Percentiles rank a stretch among this genome's conserved stretches.
phyloP scores from a whole-genome alignment of 2,329 filamentous ascomycete species.

The Blastomyces gilchristii region DNA sequence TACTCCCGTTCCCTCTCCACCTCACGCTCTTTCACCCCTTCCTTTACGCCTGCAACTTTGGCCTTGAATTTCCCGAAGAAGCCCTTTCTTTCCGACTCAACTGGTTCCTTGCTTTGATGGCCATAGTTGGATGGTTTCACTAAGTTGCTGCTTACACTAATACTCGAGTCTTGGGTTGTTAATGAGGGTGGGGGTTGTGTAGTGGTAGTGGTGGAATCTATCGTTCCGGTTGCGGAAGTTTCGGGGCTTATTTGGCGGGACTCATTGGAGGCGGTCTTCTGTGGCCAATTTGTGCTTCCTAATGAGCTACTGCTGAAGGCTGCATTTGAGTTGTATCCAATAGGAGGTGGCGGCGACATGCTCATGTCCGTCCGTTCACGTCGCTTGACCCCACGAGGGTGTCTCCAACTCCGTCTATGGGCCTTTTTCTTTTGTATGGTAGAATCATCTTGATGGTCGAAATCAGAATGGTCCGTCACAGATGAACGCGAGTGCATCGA shows the following conservation, averaged over 20 bases:
- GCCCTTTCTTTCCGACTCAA: slow-evolving; percentile 47
- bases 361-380: slow-evolving; percentile 43
- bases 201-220: slow-evolving; percentile 14
- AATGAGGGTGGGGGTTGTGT: slow-evolving; percentile 17
- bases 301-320: slow-evolving; percentile 59
- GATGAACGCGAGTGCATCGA: slow-evolving; percentile 63
- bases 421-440: slow-evolving; percentile 50
- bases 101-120: slow-evolving; percentile 20
- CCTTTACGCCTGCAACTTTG: slow-evolving; percentile 46
- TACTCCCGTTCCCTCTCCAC: slow-evolving; percentile 46
- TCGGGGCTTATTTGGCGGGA: slow-evolving; percentile 32
- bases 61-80: slow-evolving; percentile 56
- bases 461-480: slow-evolving; percentile 70
- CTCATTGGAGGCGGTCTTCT: slow-evolving; percentile 38
- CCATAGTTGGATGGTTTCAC: slow-evolving; percentile 14
- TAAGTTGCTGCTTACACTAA: slow-evolving; percentile 29
- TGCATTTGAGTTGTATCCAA: slow-evolving; percentile 55
- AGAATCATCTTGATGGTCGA: slow-evolving; percentile 60
- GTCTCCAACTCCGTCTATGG: slow-evolving; percentile 63
- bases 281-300: slow-evolving; percentile 46
- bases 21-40: slow-evolving; percentile 47
- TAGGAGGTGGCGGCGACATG: slow-evolving; percentile 38
- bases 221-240: slow-evolving; percentile 16
- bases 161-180: slow-evolving; percentile 30
- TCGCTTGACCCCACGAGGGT: slow-evolving; percentile 47